These are phyloP conservation scores for Wakefieldia striispora DNA, from an alignment of 768 basidiomycete genomes.

Conservation along the genomic window DNA sequence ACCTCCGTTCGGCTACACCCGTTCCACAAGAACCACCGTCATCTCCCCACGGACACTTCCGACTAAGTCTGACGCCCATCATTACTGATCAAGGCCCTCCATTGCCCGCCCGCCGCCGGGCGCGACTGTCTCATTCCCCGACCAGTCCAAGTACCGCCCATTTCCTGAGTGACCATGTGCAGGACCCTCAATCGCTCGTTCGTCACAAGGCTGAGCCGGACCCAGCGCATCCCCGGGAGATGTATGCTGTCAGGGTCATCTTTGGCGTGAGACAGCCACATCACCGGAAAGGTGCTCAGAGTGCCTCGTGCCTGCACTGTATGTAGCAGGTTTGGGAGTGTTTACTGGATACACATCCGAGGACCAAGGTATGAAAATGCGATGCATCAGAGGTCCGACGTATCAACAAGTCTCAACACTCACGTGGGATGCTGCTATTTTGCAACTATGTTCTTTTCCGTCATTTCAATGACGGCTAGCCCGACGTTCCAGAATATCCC, in stretches of 20 bases:
- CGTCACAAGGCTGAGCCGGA: no score
- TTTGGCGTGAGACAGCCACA: constrained; percentile 23
- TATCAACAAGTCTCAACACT: no score
- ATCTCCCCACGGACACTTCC: constrained; percentile 23
- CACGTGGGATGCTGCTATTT: constrained; percentile 9
- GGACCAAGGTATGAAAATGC: constrained; percentile 25
- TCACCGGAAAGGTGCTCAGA: constrained; percentile 11
- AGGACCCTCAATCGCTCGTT: background rate
- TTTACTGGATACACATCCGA: constrained; percentile 23
- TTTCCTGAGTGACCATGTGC: constrained; percentile 1
- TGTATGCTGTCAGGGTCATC: constrained; percentile 25
- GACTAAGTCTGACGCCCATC: constrained; percentile 13
- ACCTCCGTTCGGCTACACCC: constrained; percentile 29
- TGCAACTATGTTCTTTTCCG: no score
- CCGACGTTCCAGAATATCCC: constrained; percentile 18
- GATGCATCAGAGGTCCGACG: background rate
- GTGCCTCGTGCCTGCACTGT: constrained; percentile 32
- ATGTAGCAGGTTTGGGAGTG: constrained; percentile 5
- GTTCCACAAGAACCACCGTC: constrained; percentile 12
- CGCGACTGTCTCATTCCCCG: background rate
- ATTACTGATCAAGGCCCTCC: background rate
- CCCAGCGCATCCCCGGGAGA: no score
- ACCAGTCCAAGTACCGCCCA: background rate
- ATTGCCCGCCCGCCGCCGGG: constrained; percentile 1
- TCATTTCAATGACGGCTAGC: no score